phyloP scores from a whole-genome alignment of 139 green algal genomes.

The Picochlorum sp. region DNA sequence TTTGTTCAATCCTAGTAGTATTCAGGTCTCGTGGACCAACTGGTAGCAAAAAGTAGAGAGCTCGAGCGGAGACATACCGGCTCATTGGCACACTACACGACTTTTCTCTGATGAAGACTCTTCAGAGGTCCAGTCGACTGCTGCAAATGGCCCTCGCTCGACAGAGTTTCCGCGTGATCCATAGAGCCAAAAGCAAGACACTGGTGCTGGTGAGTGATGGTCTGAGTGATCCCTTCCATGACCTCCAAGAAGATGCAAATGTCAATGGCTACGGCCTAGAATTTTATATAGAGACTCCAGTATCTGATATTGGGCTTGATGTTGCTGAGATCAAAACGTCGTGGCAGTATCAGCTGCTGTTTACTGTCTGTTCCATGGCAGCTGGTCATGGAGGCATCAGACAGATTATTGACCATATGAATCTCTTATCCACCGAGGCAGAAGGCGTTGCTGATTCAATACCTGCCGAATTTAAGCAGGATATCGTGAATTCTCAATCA shows the following conservation, averaged over 20 bases:
- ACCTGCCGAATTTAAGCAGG: constrained; percentile 11
- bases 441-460: constrained; percentile 44
- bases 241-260: constrained; percentile 38
- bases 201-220: constrained; percentile 44
- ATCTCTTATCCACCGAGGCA: constrained; percentile 50
- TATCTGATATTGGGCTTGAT: constrained; percentile 29
- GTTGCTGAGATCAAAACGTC: constrained; percentile 34
- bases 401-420: constrained; percentile 51
- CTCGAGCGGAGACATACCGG: constrained; percentile 25
- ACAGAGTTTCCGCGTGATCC: constrained; percentile 41
- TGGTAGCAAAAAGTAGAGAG: constrained; percentile 32
- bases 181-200: constrained; percentile 27
- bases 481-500: constrained; percentile 26
- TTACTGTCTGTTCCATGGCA: constrained; percentile 50
- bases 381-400: constrained; percentile 45
- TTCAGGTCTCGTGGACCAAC: constrained; percentile 14
- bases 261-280: constrained; percentile 54
- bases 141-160: constrained; percentile 38
- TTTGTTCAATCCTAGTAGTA: constrained; percentile 28
- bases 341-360: constrained; percentile 58
- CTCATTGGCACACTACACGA: constrained; percentile 38
- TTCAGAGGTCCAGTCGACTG: constrained; percentile 10
- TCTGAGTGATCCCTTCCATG: constrained; percentile 49
- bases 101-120: constrained; percentile 29
- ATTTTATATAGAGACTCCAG: constrained; percentile 53